Evolutionary conservation across 2,329 filamentous ascomycete species (phyloP).

Genomic region (Neoascochyta sp.): DNA sequence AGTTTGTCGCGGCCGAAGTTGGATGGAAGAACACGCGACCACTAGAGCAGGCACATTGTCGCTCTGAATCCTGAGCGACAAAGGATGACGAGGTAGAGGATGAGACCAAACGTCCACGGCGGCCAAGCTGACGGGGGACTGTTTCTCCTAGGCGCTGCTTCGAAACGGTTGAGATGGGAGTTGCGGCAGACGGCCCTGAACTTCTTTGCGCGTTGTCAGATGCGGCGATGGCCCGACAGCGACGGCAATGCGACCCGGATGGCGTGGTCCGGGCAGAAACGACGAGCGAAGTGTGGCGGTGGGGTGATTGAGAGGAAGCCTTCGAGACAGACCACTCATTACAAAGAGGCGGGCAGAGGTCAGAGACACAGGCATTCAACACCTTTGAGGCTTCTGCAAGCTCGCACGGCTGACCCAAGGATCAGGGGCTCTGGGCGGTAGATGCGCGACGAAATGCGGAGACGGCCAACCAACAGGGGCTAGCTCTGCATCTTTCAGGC

Average conservation of each 20-base stretch:
- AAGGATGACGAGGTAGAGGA: conserved; percentile 19
- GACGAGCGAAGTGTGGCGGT: conserved; percentile 16
- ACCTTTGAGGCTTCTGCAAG: conserved; percentile 42
- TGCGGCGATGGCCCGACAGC: conserved; percentile 17
- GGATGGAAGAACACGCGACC: conserved; percentile 26
- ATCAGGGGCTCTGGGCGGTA: conserved; percentile 40
- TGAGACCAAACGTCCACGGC: conserved; percentile 15
- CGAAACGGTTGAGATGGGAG: conserved; percentile 28
- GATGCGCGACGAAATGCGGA: conserved; percentile 41
- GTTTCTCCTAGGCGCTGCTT: conserved; percentile 31
- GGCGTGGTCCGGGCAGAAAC: conserved; percentile 17
- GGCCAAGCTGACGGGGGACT: conserved; percentile 23
- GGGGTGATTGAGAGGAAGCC: conserved; percentile 20
- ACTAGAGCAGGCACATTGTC: conserved; percentile 38
- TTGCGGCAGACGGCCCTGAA: conserved; percentile 24
- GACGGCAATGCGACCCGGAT: conserved; percentile 20
- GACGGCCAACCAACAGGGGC: conserved; percentile 38
- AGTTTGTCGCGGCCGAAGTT: conserved; percentile 28
- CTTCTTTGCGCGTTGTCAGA: conserved; percentile 21
- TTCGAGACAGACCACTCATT: conserved; percentile 32
- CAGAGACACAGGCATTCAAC: conserved; percentile 34
- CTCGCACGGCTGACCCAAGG: conserved; percentile 37
- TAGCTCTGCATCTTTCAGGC: conserved; percentile 38
- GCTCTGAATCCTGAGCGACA: conserved; percentile 32
- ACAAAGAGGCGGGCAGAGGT: conserved; percentile 33